Evolutionary conservation across 805 yeast species (phyloP), one percentile per base, ranked within the genome.

Genomic region (Kluyveromyces aestuarii): DNA sequence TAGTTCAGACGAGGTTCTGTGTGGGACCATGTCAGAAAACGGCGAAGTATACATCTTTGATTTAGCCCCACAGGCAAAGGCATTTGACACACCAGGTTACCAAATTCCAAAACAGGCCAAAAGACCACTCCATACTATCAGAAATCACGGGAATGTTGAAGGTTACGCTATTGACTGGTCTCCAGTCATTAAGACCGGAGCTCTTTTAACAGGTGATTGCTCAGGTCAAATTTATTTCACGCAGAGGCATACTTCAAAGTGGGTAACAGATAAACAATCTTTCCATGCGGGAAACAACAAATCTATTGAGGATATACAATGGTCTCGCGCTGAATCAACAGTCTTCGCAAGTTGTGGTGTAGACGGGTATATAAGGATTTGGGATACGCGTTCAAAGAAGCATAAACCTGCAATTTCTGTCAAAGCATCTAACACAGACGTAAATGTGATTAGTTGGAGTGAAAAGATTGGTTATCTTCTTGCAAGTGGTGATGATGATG

Each of bases 91-190:
- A 8, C 96, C 98, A 4, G 98, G 98, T 6, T 83, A 75, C 58
- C 73, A 77, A 57, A 79, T 91, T 54, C 85, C 95, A 45, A 90
- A 89, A 63, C 69, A 76, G 16, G 77, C 82, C 53, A 87, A 84
- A 63, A 79, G 82, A 64, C 96, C 98, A 17, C 62, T 81, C 10
- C 90, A 89, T 69, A 88, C 96, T 7, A 73, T 93, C 51, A 79
- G 79, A 60, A 75, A 71, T 54, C 99, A 93, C 64, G 97, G 97
- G 21, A 83, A 84, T 55, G 95, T 87, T n/a, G 99, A 93, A 71
- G 98, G 99, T 36, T 93, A 88, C 61, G 99, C 96, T 14, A 67
- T 93, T 41, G 99, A 91, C 67, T 93, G 99, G 99, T 87, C 96
- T 1, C 96, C 97, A 40, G 70, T 84, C 54, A 77, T 81, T 51